Percentiles rank a stretch among this genome's conserved stretches.
Conservation (phyloP, 352 stramenopile genomes). For the Phytophthora vignae region DNA sequence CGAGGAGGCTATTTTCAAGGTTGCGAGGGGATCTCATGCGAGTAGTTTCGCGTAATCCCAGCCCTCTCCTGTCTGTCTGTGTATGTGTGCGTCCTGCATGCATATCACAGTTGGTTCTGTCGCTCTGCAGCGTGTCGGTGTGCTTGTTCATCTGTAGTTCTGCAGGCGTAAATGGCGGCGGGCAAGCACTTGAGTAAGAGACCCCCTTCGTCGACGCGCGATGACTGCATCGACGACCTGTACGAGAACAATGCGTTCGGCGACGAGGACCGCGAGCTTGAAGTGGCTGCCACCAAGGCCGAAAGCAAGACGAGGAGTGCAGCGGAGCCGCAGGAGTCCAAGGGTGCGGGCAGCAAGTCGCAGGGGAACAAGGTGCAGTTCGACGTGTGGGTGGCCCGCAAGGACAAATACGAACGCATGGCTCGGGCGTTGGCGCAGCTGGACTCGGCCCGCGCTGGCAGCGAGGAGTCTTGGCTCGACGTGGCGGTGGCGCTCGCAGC, state of each 20-base stretch:
- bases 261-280: conserved; percentile 53
- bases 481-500: conserved; percentile 78
- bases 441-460: conserved; percentile 64
- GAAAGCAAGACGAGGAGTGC: conserved; percentile 23
- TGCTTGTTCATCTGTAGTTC: conserved; percentile 14
- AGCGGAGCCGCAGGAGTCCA: conserved; percentile 18
- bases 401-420: conserved; percentile 90
- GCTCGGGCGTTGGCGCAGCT: conserved; percentile 66
- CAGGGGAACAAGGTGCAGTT: conserved; percentile 63
- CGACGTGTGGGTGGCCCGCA: conserved; percentile 83
- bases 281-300: conserved; percentile 17
- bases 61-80: not conserved
- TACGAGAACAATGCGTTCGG: conserved; percentile 84
- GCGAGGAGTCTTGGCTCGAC: conserved; percentile 75
- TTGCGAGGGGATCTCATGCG: conserved; percentile 12
- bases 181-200: conserved; percentile 38
- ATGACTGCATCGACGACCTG: conserved; percentile 77
- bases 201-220: conserved; percentile 36
- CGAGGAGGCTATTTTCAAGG: conserved; percentile 30
- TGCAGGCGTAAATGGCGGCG: conserved; percentile 36
- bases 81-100: conserved; percentile 10
- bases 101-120: conserved; percentile 24
- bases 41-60: conserved; percentile 39
- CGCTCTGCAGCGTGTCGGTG: conserved; percentile 3
- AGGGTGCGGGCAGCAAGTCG: conserved; percentile 16